Evolutionary conservation across 108 stramenopile species (phyloP), one percentile per base, ranked within the genome.

Genomic region (Nitzschia palea): DNA sequence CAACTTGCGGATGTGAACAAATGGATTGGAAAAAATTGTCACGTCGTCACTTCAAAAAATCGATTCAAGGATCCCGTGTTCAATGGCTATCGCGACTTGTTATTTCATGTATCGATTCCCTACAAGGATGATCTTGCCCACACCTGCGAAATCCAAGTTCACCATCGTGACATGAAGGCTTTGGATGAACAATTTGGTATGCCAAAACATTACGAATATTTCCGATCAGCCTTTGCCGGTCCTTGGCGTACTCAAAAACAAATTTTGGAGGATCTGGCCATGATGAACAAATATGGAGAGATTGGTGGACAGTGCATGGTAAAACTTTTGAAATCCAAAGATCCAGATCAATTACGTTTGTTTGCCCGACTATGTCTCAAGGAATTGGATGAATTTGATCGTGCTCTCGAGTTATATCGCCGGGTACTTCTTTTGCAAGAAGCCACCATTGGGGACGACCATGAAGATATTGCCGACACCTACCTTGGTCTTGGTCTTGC

Each of bases 171-270:
- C 36, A 76, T 76, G 50, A 67, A 68, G 43, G 74, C 53, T 4
- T 37, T 68, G 9, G 66, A 76, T 33, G 55, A 56, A 18, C 74
- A 76, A 44, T 76, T 43, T 35, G 74, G 74, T 1, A 55, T 63
- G 52, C 67, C 67, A 30, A 76, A 76, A 29, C 74, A 76, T 36
- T 68, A 68, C 27, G 74, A 76, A 63, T 76, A 47, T 55, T 76
- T 76, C 52, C 67, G 74, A 18, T 68, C 67, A 3, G 37, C 57
- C 25, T 76, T 76, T 36, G 59, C 67, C 4, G 65, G 62, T 50
- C 62, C 54, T 6, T 31, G 47, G 61, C 60, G 67, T 31, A 62
- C 61, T 37, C 67, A 68, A 42, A 67, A 76, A n/a, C 40, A 68
- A n/a, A 59, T 55, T 8, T 30, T 76, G 54, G 60, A 67, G 6